phyloP scores from a whole-genome alignment of 2,329 filamentous ascomycete genomes.

The Escovopsis sp. region DNA sequence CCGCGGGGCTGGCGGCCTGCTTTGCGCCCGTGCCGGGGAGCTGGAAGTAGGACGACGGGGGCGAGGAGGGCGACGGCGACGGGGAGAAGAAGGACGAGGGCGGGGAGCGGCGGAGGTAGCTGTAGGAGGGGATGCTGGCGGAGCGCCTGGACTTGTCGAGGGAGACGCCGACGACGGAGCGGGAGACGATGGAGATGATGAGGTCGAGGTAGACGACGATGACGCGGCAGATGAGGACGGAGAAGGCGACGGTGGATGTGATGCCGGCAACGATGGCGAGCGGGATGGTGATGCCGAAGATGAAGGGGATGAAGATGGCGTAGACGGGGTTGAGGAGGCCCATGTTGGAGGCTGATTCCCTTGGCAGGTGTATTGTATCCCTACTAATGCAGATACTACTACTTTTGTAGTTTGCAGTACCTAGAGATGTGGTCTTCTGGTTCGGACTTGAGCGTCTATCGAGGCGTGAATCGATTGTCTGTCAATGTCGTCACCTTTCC shows the following conservation, averaged over 20 bases:
- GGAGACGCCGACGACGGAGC: slow-evolving; percentile 28
- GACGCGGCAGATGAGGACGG: slow-evolving; percentile 45
- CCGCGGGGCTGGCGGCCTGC: slow-evolving; percentile 4
- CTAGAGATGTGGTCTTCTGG: no score
- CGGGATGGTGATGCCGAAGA: slow-evolving; percentile 47
- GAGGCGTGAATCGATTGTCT: no score
- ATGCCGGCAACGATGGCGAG: slow-evolving; percentile 47
- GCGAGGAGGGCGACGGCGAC: slow-evolving; percentile 1
- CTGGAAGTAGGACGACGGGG: background rate
- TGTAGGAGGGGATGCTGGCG: slow-evolving; percentile 9
- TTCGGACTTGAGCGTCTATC: no score
- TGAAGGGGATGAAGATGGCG: no score
- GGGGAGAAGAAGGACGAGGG: slow-evolving; percentile 5
- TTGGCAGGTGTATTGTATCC: no score
- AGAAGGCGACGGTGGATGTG: slow-evolving; percentile 47
- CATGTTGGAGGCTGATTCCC: slow-evolving; percentile 27
- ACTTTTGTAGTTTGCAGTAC: no score
- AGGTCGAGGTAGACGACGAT: slow-evolving; percentile 50
- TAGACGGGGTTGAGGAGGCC: slow-evolving; percentile 38
- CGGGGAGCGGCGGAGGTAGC: slow-evolving; percentile 7
- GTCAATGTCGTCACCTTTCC: no score
- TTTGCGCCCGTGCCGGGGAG: no score
- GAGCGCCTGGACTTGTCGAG: slow-evolving; percentile 20
- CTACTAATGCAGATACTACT: no score
- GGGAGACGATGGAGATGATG: slow-evolving; percentile 40